A percentile compares a stretch with the other conserved stretches of the same genome.
Conservation (phyloP, 768 basidiomycete species). For the Sistotremastrum suecicum region DNA sequence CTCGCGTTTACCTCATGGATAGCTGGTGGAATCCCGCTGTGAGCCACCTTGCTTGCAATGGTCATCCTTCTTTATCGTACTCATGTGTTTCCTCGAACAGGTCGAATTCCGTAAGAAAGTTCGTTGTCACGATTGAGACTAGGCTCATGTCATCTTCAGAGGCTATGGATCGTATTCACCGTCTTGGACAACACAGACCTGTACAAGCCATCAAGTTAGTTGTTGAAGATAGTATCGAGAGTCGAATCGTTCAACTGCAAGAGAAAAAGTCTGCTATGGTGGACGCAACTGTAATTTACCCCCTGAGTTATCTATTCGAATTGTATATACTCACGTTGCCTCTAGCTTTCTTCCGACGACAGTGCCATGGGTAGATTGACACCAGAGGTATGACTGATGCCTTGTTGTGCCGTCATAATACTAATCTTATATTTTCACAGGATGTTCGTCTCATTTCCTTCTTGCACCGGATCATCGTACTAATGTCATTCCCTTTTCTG, state of each 20-base stretch:
- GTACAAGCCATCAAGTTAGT: constrained; percentile 90
- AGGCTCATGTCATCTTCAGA: constrained; percentile 29
- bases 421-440: constrained; percentile 11
- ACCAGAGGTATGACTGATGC: constrained; percentile 49
- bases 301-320: constrained; percentile 31
- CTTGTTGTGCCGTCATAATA: not conserved
- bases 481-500: not conserved
- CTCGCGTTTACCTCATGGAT: constrained; percentile 93
- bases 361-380: constrained; percentile 85
- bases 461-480: not conserved
- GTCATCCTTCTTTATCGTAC: not conserved
- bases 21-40: constrained; percentile 99
- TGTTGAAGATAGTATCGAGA: constrained; percentile 93
- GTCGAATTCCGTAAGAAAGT: constrained; percentile 63
- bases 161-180: constrained; percentile 96
- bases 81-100: constrained; percentile 14
- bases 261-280: constrained; percentile 97
- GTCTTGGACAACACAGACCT: constrained; percentile 87
- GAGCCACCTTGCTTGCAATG: constrained; percentile 9
- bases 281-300: constrained; percentile 47
- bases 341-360: not conserved
- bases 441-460: constrained; percentile 13
- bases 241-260: constrained; percentile 91
- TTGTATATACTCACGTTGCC: constrained; percentile 53
- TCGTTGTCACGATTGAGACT: not conserved